phyloP scores from a whole-genome alignment of 2,329 filamentous ascomycete genomes.

The Verticillium nonalfalfae region DNA sequence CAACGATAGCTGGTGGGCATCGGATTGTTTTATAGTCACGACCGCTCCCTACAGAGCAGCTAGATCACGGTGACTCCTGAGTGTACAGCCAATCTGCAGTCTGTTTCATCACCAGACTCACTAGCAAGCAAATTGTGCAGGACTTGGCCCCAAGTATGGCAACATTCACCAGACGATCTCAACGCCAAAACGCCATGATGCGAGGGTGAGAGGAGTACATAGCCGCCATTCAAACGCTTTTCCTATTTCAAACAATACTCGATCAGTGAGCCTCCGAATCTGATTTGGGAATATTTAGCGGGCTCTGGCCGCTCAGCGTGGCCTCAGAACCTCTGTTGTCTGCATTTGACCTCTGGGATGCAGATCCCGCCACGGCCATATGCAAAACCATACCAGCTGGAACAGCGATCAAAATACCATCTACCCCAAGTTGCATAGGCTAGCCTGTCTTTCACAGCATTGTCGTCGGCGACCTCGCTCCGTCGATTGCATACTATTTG shows the following conservation, averaged over 20 bases:
- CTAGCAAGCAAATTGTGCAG: neutral
- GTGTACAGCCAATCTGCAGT: neutral
- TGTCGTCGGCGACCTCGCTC: neutral
- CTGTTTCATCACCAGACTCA: neutral
- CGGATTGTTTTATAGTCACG: neutral
- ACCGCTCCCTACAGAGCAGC: too few species aligned
- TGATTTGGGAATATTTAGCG: neutral
- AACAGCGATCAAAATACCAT: neutral
- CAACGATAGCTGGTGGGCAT: neutral
- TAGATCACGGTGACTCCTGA: too few species aligned
- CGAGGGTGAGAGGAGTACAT: neutral
- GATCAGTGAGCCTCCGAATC: neutral
- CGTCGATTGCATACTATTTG: neutral
- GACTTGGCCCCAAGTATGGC: neutral
- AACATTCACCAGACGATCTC: neutral
- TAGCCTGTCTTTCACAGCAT: neutral
- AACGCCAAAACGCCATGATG: neutral
- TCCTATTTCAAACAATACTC: neutral
- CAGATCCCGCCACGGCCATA: neutral
- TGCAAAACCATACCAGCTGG: neutral
- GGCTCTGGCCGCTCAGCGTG: neutral
- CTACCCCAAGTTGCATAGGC: neutral
- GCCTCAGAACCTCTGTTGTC: neutral
- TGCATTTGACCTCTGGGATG: neutral
- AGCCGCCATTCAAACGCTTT: neutral